Base-by-base conservation (phyloP, 2,329 filamentous ascomycete species). In the Aureobasidium sp. region DNA sequence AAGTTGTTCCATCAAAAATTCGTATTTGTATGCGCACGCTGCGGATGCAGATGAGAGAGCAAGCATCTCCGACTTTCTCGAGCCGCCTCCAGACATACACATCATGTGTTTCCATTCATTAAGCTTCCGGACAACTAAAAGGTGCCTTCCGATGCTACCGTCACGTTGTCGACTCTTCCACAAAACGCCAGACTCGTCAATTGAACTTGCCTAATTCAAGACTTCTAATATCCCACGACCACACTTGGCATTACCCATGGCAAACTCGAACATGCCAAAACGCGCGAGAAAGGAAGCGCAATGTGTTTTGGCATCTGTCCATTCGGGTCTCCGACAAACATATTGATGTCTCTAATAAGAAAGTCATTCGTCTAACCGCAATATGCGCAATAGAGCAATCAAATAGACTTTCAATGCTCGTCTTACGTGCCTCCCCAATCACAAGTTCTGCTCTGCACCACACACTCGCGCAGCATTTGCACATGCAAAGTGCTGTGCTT, bases 321-420 rank as follows among this genome's bases (percentile, higher is more conserved):
- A 4, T 7, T n/a, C 21, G 31, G 15, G 23, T 25, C 33, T 25
- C 23, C 13, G 5, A 10, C 19, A 6, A 38, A n/a, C 15, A 27
- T 31, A n/a, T 38, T 38, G 29, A 37, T 25, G 13, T 27, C 11
- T 15, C 8, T n/a, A n/a, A n/a, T n/a, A n/a, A 25, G 42, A 21
- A 8, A 27, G 42, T 45, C 19, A 21, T 25, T 45, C 23, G 42
- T 45, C 42, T 27, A 54, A n/a, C 37, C 37, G 37, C 37, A 13
- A 15, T 33, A 43, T 31, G 50, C 37, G 37, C 27, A 15, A 17
- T 6, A 23, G 21, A 29, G 25, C 50, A 54, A 54, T 42, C 35
- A 54, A 43, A 54, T 54, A 54, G 19, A 23, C 50, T 54, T 54
- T 54, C 17, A 19, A 40, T 45, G 37, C 50, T 42, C 29, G 50